A percentile compares a stretch with the other conserved stretches of the same genome.
Conservation (phyloP, 768 basidiomycete genomes). For the Paxillus ammoniavirescens region DNA sequence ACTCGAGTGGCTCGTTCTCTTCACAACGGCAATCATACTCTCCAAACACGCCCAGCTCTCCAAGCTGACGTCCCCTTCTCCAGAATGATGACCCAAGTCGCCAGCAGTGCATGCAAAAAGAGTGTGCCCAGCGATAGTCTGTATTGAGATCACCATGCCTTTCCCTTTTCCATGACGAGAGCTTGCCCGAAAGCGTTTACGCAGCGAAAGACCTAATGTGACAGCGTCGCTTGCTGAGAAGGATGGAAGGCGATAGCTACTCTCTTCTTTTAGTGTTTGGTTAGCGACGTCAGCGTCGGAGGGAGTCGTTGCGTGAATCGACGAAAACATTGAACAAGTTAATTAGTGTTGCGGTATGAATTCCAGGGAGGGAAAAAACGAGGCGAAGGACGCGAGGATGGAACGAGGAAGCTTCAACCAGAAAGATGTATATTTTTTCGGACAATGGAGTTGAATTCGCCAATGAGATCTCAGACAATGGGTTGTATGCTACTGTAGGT, state of each 20-base stretch:
- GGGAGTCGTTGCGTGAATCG: constrained; percentile 59
- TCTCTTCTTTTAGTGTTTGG: constrained; percentile 69
- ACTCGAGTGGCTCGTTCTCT: constrained; percentile 79
- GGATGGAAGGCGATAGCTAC: constrained; percentile 63
- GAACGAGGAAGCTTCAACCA: neutral
- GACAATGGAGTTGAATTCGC: too few relatives aligned
- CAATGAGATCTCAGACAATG: too few relatives aligned
- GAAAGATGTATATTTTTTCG: too few relatives aligned
- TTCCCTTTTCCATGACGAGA: constrained; percentile 73
- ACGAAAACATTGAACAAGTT: constrained; percentile 53
- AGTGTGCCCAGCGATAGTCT: constrained; percentile 74
- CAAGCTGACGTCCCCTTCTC: constrained; percentile 72
- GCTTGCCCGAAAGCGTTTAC: constrained; percentile 79
- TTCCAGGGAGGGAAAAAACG: neutral
- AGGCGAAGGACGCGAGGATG: neutral
- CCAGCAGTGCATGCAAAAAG: constrained; percentile 84
- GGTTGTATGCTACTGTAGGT: too few relatives aligned
- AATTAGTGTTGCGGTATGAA: neutral
- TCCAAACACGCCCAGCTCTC: constrained; percentile 80
- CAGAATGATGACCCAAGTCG: constrained; percentile 65
- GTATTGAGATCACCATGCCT: constrained; percentile 78
- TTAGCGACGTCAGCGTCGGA: constrained; percentile 73
- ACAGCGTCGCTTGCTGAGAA: constrained; percentile 80
- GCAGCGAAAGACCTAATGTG: constrained; percentile 73
- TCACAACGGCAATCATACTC: constrained; percentile 77